Percentiles rank a stretch among this genome's conserved stretches.
These are phyloP conservation scores for Daldinia eschscholtzii DNA, from an alignment of 2,329 filamentous ascomycete species.

Conservation along the genomic window DNA sequence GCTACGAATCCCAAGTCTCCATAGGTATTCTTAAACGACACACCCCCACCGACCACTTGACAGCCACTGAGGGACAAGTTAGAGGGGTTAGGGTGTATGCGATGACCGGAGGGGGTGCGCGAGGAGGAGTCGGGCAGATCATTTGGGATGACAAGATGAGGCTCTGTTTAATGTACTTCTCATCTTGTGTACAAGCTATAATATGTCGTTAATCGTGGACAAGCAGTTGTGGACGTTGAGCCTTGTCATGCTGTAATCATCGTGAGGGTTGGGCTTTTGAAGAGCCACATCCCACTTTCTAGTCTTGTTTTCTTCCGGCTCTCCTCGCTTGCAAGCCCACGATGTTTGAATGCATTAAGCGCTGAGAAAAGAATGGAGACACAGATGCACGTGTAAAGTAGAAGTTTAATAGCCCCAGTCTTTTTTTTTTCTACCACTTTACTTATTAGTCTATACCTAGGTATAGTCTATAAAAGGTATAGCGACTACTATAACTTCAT, in stretches of 20 bases:
- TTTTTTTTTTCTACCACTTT: slow-evolving; percentile 2
- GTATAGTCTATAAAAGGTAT: slow-evolving; percentile 8
- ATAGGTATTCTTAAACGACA: slow-evolving; percentile 38
- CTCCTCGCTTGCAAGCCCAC: not conserved
- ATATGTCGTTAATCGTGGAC: slow-evolving; percentile 3
- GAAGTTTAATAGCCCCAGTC: slow-evolving; percentile 11
- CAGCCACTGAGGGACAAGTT: not conserved
- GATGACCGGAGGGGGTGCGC: slow-evolving; percentile 38
- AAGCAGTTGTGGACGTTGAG: slow-evolving; percentile 18
- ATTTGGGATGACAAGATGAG: slow-evolving; percentile 47
- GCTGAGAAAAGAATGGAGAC: slow-evolving; percentile 5
- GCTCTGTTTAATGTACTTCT: slow-evolving; percentile 46
- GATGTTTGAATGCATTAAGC: not conserved
- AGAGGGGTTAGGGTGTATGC: slow-evolving; percentile 27
- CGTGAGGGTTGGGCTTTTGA: not conserved
- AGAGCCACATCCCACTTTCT: not conserved
- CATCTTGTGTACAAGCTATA: slow-evolving; percentile 35
- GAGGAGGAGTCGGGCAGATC: slow-evolving; percentile 29
- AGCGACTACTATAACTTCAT: slow-evolving; percentile 11
- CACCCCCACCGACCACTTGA: slow-evolving; percentile 31
- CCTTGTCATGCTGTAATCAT: not conserved
- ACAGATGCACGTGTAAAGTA: slow-evolving; percentile 16
- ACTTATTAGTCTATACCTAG: not conserved
- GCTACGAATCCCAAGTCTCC: slow-evolving; percentile 37
- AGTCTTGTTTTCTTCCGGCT: not conserved